A percentile compares a stretch with the other conserved stretches of the same genome.
phyloP scores from a whole-genome alignment of 1,139 yeast genomes.

The Suhomyces terraborum region DNA sequence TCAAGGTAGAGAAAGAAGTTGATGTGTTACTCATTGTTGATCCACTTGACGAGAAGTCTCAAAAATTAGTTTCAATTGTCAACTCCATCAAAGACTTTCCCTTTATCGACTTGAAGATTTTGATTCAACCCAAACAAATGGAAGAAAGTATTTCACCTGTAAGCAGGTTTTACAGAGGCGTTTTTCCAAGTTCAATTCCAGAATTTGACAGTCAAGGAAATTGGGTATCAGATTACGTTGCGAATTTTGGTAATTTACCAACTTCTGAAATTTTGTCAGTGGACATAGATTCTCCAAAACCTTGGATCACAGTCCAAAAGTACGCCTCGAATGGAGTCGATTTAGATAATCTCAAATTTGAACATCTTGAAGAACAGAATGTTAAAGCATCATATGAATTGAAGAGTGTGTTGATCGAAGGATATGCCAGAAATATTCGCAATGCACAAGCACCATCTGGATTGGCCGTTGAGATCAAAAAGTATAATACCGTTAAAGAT shows the following conservation, averaged over 20 bases:
- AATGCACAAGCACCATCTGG: conserved; percentile 51
- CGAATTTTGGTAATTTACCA: conserved; percentile 40
- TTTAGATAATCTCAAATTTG: conserved; percentile 58
- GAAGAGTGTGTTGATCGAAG: conserved; percentile 63
- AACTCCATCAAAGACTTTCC: conserved; percentile 44
- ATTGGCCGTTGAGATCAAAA: conserved; percentile 44
- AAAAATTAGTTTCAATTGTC: conserved; percentile 55
- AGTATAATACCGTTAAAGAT: conserved; percentile 35
- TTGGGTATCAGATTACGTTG: conserved; percentile 17
- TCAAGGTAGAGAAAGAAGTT: conserved; percentile 29
- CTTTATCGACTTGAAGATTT: conserved; percentile 53
- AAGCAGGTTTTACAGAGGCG: conserved; percentile 60
- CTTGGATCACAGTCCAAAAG: conserved; percentile 63
- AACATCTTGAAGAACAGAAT: conserved; percentile 24
- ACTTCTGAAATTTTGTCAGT: conserved; percentile 52
- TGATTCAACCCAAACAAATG: conserved; percentile 57
- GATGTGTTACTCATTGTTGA: conserved; percentile 65
- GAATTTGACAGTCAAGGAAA: conserved; percentile 44
- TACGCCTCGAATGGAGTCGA: conserved; percentile 49
- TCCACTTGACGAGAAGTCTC: conserved; percentile 72
- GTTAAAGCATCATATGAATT: conserved; percentile 32
- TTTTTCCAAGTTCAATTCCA: conserved; percentile 38
- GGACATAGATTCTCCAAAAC: conserved; percentile 62
- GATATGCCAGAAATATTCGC: conserved; percentile 56
- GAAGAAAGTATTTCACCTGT: conserved; percentile 36